Evolutionary conservation across 345 rosid species (phyloP).

Genomic region (Populus alba): DNA sequence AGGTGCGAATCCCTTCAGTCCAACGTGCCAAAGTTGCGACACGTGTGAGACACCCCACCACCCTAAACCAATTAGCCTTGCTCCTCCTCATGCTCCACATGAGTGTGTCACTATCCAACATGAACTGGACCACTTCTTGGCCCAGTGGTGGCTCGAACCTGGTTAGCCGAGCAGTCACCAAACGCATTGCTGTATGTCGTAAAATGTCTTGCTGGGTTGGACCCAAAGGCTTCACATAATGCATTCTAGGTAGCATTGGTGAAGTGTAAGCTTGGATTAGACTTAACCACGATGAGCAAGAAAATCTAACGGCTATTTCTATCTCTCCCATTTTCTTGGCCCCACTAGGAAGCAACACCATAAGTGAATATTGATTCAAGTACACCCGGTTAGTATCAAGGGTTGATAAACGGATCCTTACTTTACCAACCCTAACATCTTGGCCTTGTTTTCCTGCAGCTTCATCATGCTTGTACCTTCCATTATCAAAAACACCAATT

Average conservation of each 20-base stretch:
- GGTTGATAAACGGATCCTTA: conserved; percentile 70
- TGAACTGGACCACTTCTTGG: conserved; percentile 78
- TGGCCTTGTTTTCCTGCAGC: conserved; percentile 46
- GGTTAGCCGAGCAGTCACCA: conserved; percentile 62
- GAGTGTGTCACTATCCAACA: conserved; percentile 79
- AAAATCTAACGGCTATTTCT: conserved; percentile 73
- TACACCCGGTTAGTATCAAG: conserved; percentile 74
- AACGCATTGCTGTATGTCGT: conserved; percentile 83
- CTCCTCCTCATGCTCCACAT: conserved; percentile 93
- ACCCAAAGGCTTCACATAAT: conserved; percentile 63
- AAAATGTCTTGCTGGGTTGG: conserved; percentile 78
- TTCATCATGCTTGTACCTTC: conserved; percentile 61
- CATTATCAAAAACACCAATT: conserved; percentile 78
- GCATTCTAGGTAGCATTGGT: conserved; percentile 86
- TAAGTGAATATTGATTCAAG: conserved; percentile 51
- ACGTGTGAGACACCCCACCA: conserved; percentile 62
- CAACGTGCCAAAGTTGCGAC: conserved; percentile 62
- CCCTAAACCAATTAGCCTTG: conserved; percentile 89
- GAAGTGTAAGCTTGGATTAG: conserved; percentile 65
- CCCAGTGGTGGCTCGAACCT: conserved; percentile 80
- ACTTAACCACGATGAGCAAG: conserved; percentile 73
- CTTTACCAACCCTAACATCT: conserved; percentile 63
- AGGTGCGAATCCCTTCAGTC: conserved; percentile 64
- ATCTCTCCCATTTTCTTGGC: conserved; percentile 88
- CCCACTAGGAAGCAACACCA: conserved; percentile 65